These are phyloP conservation scores for Corynascus novoguineensis DNA, from an alignment of 495 filamentous ascomycete genomes.

Conservation along the genomic window DNA sequence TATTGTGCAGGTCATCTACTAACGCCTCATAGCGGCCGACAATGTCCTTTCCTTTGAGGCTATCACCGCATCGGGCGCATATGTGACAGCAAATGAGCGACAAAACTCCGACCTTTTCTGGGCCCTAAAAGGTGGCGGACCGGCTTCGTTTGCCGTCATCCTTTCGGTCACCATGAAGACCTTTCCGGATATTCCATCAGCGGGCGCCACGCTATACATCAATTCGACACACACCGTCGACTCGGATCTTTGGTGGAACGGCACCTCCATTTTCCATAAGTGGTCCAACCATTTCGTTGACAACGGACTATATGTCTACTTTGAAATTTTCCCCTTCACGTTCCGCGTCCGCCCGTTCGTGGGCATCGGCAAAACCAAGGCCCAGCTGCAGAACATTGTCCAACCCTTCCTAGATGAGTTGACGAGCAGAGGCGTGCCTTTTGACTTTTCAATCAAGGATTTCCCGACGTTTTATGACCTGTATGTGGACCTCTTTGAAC, in stretches of 20 bases:
- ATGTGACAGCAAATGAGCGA: constrained; percentile 43
- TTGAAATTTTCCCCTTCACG: no score
- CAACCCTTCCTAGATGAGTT: constrained; percentile 37
- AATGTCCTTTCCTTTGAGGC: constrained; percentile 51
- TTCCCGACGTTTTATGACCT: constrained; percentile 37
- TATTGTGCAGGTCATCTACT: no score
- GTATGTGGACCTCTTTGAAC: constrained; percentile 38
- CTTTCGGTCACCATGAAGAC: constrained; percentile 47
- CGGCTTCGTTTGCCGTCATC: constrained; percentile 52
- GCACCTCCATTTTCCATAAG: constrained; percentile 41
- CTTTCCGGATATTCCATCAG: constrained; percentile 30
- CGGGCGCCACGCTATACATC: constrained; percentile 29
- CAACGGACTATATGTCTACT: constrained; percentile 42
- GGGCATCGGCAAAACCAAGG: no score
- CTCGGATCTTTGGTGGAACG: constrained; percentile 39
- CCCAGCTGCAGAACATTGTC: constrained; percentile 27
- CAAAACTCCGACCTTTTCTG: constrained; percentile 54
- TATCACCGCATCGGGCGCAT: constrained; percentile 48
- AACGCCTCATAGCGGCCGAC: constrained; percentile 39
- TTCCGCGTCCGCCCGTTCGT: no score
- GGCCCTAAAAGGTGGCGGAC: constrained; percentile 52
- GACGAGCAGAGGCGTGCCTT: constrained; percentile 19
- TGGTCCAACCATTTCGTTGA: constrained; percentile 39
- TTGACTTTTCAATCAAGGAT: constrained; percentile 25
- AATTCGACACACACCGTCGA: constrained; percentile 29